Base-by-base conservation (phyloP, 352 stramenopile species). In the Globisporangium nodosum region DNA sequence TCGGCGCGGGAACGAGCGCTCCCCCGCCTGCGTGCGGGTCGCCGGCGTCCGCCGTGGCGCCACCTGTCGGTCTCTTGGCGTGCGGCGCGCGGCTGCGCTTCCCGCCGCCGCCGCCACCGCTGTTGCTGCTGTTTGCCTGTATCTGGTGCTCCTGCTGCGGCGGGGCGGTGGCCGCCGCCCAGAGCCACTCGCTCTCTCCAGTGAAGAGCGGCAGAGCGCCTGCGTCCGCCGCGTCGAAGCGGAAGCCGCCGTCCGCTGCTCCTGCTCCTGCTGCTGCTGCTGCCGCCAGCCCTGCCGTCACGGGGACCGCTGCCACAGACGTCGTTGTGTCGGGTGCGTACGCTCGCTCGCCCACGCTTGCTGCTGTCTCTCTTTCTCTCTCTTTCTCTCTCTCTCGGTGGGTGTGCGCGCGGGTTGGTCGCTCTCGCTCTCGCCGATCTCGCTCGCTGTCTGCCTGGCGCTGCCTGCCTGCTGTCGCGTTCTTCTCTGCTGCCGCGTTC, bases 231-330 rank as follows among this genome's bases (percentile, higher is more conserved):
- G 60, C 42, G 48, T 65, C 60, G 33, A 61, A 65, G 49, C 57
- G 57, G 59, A 65, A 65, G 52, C 33, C 45, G 46, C 45, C 46
- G 54, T n/a, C 43, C 42, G 49, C 53, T n/a, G 45, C 43, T 51
- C n/a, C 49, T 39, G 42, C 45, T 45, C 60, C 65, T 58, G 55
- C 24, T 48, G 50, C 55, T 24, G 7, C 61, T 55, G 56, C 27
- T 35, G 37, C 40, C 42, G 21, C 54, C 64, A 59, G 54, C 62
- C 49, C 47, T 65, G 39, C 57, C 30, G 33, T 59, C 60, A 42
- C 69, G 21, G 47, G 42, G 30, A 55, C 48, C 18, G 59, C 56
- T 47, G 61, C 67, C 64, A 64, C 75, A 74, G 62, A 81, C 65
- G 64, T 71, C 64, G 49, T 81, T 68, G 68, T 61, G 45, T 20